phyloP scores from a whole-genome alignment of 2,329 filamentous ascomycete genomes.

The Fusarium sp. region DNA sequence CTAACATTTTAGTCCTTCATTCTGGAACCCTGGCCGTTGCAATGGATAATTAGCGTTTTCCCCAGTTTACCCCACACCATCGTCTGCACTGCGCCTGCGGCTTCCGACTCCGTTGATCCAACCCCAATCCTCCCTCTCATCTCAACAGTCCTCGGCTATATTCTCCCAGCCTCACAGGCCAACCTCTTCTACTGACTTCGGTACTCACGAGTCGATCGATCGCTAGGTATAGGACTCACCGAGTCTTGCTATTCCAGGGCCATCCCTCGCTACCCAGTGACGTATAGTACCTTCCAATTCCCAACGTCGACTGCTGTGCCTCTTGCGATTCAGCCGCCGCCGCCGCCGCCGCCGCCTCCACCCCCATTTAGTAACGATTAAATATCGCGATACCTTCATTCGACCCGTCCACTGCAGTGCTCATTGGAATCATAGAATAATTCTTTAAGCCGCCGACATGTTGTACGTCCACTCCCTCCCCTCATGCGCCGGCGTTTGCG shows the following conservation, averaged over 20 bases:
- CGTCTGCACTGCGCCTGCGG: slow-evolving; percentile 15
- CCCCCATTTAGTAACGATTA: slow-evolving; percentile 5
- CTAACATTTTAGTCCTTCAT: not conserved
- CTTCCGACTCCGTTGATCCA: slow-evolving; percentile 17
- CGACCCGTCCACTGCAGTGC: not conserved
- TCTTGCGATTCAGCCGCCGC: slow-evolving; percentile 20
- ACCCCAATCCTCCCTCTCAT: slow-evolving; percentile 2
- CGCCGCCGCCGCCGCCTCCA: slow-evolving; percentile 1
- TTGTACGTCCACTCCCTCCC: slow-evolving; percentile 35
- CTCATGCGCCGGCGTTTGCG: not conserved
- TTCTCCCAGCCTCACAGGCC: slow-evolving; percentile 13
- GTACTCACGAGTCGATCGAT: not conserved
- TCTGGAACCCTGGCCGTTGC: slow-evolving; percentile 17
- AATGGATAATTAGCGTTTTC: slow-evolving; percentile 18
- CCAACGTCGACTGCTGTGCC: slow-evolving; percentile 22
- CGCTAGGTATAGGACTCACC: not conserved
- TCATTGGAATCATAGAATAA: not conserved
- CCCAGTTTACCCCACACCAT: slow-evolving; percentile 41
- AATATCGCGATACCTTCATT: slow-evolving; percentile 18
- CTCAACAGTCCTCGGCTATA: slow-evolving; percentile 25
- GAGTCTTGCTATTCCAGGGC: not conserved
- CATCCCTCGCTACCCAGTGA: not conserved
- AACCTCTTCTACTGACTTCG: not conserved
- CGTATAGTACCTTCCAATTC: slow-evolving; percentile 18
- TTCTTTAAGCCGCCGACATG: slow-evolving; percentile 26